Evolutionary conservation across 208 protist genomes (phyloP).

Genomic region (Trypanosoma caninum): DNA sequence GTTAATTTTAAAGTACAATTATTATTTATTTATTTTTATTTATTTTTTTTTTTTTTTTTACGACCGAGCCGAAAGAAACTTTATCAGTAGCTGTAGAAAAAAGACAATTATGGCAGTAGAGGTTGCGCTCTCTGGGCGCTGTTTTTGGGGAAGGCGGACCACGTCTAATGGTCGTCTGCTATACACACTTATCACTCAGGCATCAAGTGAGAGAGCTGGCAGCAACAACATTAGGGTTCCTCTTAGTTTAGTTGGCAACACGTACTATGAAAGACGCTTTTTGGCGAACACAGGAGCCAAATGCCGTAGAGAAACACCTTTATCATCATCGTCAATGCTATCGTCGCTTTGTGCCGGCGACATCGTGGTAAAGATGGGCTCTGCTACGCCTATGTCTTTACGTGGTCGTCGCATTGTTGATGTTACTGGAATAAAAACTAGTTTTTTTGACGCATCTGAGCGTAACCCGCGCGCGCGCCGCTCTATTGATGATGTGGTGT

Average conservation of each 20-base stretch:
- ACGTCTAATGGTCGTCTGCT: constrained; percentile 1
- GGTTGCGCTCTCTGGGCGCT: constrained; percentile 12
- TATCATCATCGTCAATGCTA: not conserved
- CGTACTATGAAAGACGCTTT: constrained; percentile 74
- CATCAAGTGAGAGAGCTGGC: not conserved
- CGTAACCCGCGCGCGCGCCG: constrained; percentile 23
- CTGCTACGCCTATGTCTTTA: constrained; percentile 35
- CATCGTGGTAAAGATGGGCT: constrained; percentile 34
- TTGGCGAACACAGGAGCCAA: no score
- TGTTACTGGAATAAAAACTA: constrained; percentile 68
- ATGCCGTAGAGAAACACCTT: not conserved
- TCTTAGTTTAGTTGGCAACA: constrained; percentile 53
- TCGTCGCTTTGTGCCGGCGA: constrained; percentile 13
- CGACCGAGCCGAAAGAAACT: no score
- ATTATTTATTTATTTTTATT: not conserved
- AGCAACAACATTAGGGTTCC: constrained; percentile 14
- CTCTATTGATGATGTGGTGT: constrained; percentile 48
- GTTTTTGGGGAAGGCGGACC: constrained; percentile 15
- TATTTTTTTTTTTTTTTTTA: constrained; percentile 19
- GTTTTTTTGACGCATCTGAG: constrained; percentile 53
- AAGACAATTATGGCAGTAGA: not conserved
- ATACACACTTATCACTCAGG: not conserved
- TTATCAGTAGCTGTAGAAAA: not conserved
- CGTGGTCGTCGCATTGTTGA: constrained; percentile 54
- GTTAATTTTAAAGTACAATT: no score